Evolutionary conservation across 2,329 filamentous ascomycete species (phyloP).

Genomic region (Chalara sp.): DNA sequence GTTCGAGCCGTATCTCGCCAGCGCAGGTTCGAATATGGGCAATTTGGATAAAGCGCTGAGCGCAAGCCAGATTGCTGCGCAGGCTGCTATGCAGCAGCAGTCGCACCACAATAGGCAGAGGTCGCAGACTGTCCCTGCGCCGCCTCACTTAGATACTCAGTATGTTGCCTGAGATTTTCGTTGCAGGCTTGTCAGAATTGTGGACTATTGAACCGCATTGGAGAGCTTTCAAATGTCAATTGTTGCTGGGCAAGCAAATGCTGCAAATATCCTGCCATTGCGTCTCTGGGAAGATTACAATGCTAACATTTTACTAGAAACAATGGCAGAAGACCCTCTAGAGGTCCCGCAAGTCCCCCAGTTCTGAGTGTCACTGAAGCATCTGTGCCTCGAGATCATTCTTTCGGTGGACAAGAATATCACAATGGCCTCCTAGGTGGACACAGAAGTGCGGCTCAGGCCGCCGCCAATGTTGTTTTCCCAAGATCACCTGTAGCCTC

Average conservation of each 20-base stretch:
- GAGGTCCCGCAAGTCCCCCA: slow-evolving; percentile 52
- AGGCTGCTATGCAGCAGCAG: slow-evolving; percentile 65
- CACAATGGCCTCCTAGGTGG: slow-evolving; percentile 56
- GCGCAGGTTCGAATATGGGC: slow-evolving; percentile 32
- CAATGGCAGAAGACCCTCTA: slow-evolving; percentile 19
- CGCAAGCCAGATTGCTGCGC: slow-evolving; percentile 75
- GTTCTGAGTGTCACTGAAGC: slow-evolving; percentile 59
- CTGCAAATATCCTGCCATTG: no score
- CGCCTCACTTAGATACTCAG: slow-evolving; percentile 16
- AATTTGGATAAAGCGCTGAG: slow-evolving; percentile 34
- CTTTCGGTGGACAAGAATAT: slow-evolving; percentile 42
- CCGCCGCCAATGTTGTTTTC: slow-evolving; percentile 69
- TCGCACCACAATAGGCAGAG: slow-evolving; percentile 51
- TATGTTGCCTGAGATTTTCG: neutral
- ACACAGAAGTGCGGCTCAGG: slow-evolving; percentile 58
- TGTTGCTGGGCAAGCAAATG: no score
- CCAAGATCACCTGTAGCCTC: slow-evolving; percentile 39
- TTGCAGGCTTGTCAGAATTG: no score
- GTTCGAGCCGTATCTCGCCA: slow-evolving; percentile 68
- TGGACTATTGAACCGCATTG: no score
- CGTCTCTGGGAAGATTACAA: neutral
- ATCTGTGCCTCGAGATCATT: slow-evolving; percentile 51
- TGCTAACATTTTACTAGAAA: slow-evolving; percentile 3
- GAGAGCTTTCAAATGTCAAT: no score
- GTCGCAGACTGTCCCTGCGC: slow-evolving; percentile 65